Conservation (phyloP, 371 early-diverging fungal species). For the Entomophthora muscae region DNA sequence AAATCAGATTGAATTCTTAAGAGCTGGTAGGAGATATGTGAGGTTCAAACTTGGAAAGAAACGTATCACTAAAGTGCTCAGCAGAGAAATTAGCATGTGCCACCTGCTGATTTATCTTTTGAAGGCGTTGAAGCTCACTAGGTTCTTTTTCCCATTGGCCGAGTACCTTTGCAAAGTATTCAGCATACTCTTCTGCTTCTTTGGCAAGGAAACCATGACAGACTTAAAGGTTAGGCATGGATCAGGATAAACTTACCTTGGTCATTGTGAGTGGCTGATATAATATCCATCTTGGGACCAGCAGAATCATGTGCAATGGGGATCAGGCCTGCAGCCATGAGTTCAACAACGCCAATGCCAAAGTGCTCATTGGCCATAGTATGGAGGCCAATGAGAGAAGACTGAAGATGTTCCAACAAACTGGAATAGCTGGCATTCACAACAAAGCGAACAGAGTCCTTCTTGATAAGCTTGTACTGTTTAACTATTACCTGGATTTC, state of each 20-base stretch:
- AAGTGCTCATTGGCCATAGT: constrained; percentile 97
- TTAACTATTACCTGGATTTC: constrained; percentile 29
- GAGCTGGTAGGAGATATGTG: neutral
- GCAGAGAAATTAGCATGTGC: neutral
- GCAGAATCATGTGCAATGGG: constrained; percentile 85
- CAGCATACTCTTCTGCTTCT: constrained; percentile 43
- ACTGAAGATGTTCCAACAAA: constrained; percentile 16
- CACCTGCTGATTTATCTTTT: neutral
- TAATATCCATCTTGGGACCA: constrained; percentile 87
- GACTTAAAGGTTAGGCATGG: constrained; percentile 20
- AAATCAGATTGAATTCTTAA: too few species aligned
- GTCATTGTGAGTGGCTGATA: constrained; percentile 14
- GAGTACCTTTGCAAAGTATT: constrained; percentile 29
- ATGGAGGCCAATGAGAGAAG: constrained; percentile 60
- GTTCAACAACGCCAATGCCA: constrained; percentile 92
- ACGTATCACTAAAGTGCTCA: neutral
- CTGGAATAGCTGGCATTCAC: constrained; percentile 62
- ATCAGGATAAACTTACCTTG: neutral
- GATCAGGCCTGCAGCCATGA: constrained; percentile 88
- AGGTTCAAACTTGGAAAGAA: neutral
- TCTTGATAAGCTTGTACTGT: neutral
- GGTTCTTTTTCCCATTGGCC: neutral
- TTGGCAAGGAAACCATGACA: constrained; percentile 46
- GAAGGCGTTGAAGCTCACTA: neutral
- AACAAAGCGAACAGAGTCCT: constrained; percentile 61